Base-by-base conservation (phyloP, 768 basidiomycete species). In the Suillus bovinus region DNA sequence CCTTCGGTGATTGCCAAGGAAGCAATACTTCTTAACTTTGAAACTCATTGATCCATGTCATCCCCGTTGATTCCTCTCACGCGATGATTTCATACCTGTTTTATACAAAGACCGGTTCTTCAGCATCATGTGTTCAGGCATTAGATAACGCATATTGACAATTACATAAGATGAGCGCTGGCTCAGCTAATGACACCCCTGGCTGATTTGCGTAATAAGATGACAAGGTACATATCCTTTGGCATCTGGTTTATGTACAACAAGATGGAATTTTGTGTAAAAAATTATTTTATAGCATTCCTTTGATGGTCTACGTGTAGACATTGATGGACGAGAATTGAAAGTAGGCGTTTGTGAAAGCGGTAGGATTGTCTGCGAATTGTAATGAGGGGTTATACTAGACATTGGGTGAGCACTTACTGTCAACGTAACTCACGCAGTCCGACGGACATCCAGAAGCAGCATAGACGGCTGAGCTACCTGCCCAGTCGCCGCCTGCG, bases 341-440 rank as follows among this genome's bases (percentile, higher is more conserved):
- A 67, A 80, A 82, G 66, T 78, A 82, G 0, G 81, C 79, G 2
- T 77, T 68, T 5, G 64, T 62, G 67, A 82, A 82, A 2, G 79
- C 80, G 4, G 64, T 49, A 3, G 81, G 81, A 53, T 77, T 77
- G 61, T 74, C 72, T 72, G 46, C 10, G 50, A 47, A 44, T 10
- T 17, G n/a, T 5, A 13, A 61, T 31, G 14, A 31, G 8, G 7
- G 16, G 2, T 57, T 22, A 16, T 24, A 55, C 52, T 24, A 29
- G 46, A 33, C 55, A 27, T 20, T 20, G 17, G 10, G 52, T 36
- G 52, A 22, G 17, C 27, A 63, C 71, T 64, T 34, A 73, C 72
- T 56, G 55, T 73, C 60, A 39, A 73, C 72, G 42, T 71, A 73
- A 76, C 70, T 69, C 14, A 72, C 63, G 34, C 74, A 75, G 54